A percentile compares a stretch with the other conserved stretches of the same genome.
Conservation (phyloP, 768 basidiomycete species). For the Naganishia vaughanmartiniae region DNA sequence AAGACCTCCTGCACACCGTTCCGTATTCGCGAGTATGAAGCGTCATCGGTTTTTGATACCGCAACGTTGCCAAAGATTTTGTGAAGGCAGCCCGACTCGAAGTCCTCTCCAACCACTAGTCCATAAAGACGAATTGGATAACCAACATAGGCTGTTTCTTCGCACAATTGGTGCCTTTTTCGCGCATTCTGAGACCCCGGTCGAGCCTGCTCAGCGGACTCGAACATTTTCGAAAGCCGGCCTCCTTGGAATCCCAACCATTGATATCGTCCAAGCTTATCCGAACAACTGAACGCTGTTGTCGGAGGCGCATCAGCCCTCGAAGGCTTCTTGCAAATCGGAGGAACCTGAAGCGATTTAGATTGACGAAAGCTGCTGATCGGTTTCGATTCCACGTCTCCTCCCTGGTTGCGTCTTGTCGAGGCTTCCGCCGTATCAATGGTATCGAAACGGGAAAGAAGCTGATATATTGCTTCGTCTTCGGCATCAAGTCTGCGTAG, state of each 20-base stretch:
- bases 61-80: constrained; percentile 17
- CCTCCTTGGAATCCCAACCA: constrained; percentile 31
- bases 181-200: neutral
- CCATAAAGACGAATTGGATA: constrained; percentile 20
- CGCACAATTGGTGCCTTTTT: neutral
- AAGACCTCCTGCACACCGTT: constrained; percentile 12
- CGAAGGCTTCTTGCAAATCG: constrained; percentile 28
- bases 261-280: constrained; percentile 28
- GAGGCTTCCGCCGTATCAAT: neutral
- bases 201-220: neutral
- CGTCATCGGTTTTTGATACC: neutral
- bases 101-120: constrained; percentile 32
- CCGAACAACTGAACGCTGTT: constrained; percentile 28
- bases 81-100: constrained; percentile 2
- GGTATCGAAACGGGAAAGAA: neutral
- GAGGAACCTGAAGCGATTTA: constrained; percentile 8
- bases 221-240: constrained; percentile 10
- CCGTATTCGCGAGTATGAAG: constrained; percentile 12
- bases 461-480: constrained; percentile 7
- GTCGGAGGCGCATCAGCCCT: constrained; percentile 31
- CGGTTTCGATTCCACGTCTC: too few species aligned
- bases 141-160: neutral
- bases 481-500: constrained; percentile 28
- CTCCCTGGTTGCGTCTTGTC: too few species aligned
- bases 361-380: neutral